Evolutionary conservation across 2,329 filamentous ascomycete genomes (phyloP).

Genomic region (Alternaria postmessia): DNA sequence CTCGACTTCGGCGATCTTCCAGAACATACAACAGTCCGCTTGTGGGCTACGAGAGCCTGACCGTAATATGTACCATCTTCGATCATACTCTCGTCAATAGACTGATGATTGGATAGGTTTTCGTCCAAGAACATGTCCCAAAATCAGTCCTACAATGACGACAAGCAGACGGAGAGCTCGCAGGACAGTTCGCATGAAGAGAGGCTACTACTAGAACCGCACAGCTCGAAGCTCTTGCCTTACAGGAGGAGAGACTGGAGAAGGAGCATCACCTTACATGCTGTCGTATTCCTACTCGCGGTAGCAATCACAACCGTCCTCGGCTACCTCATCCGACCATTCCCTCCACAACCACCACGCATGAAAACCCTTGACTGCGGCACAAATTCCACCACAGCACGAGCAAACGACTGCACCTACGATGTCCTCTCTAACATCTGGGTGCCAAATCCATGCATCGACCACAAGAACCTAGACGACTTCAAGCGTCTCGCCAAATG

Average conservation of each 20-base stretch:
- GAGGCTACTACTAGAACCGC: neutral
- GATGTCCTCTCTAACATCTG: conserved; percentile 15
- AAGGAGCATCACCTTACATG: neutral
- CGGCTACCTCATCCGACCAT: neutral
- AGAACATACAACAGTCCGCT: neutral
- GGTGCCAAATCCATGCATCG: conserved; percentile 2
- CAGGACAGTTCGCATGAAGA: neutral
- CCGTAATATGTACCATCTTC: neutral
- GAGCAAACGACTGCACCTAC: conserved; percentile 8
- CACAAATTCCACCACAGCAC: conserved; percentile 3
- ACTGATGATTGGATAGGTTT: neutral
- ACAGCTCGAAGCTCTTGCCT: neutral
- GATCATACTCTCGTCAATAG: neutral
- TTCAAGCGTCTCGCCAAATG: conserved; percentile 3
- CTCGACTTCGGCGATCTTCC: neutral
- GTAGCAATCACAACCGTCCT: conserved; percentile 3
- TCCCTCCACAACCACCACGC: neutral
- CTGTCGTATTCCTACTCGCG: neutral
- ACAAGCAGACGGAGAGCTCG: neutral
- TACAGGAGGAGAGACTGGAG: neutral
- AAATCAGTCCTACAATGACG: neutral
- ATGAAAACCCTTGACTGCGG: conserved; percentile 8
- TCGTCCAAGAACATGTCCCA: neutral
- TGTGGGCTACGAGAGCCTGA: neutral
- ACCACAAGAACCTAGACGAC: conserved; percentile 9